Evolutionary conservation across 768 basidiomycete species (phyloP), one percentile per base, ranked within the genome.

Genomic region (Tylopilus sp.): DNA sequence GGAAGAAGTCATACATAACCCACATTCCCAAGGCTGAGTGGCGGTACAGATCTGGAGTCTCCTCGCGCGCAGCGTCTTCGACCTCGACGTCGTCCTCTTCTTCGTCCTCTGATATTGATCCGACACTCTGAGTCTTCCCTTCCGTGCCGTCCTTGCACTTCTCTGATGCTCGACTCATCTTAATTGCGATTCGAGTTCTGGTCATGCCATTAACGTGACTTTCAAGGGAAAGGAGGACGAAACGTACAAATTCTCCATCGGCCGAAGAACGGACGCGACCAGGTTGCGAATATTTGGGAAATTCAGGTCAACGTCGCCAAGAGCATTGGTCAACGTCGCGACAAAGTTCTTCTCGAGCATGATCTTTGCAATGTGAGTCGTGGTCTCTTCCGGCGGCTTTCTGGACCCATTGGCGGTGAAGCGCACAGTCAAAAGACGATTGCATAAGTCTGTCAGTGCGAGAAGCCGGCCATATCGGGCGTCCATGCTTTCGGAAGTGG

Each of bases 311-410:
- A 96, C 84, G 48, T 99, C 97, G 6, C 89, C 85, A 17, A 98
- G 77, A 12, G 93, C 87, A 38, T 77, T 87, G 1, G 97, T 98
- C 31, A 99, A 74, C 1, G 87, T 85, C 5, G 88, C 80, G 16
- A 98, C 97, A 58, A 92, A 95, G 65, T 91, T 91, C 76, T 98
- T 98, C 77, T 99, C 97, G 46, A 99, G 73, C 97, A 99, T 99
- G 57, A 95, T 81, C 74, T 98, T 98, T 21, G 96, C 93, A 48
- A 98, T 81, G 56, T 97, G 95, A 9, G 94, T 87, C 4, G 87
- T 87, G n/a, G 79, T 79, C 45, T 93, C 96, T 52, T 79, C 76
- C 36, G 77, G 74, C 58, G 79, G 83, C 41, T 84, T 75, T 53
- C 74, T 74, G 31, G 73, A 68, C 7, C 74, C 74, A 54, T 60